Conservation (phyloP, 257 asterid genomes). For the Craterostigma plantagineum region DNA sequence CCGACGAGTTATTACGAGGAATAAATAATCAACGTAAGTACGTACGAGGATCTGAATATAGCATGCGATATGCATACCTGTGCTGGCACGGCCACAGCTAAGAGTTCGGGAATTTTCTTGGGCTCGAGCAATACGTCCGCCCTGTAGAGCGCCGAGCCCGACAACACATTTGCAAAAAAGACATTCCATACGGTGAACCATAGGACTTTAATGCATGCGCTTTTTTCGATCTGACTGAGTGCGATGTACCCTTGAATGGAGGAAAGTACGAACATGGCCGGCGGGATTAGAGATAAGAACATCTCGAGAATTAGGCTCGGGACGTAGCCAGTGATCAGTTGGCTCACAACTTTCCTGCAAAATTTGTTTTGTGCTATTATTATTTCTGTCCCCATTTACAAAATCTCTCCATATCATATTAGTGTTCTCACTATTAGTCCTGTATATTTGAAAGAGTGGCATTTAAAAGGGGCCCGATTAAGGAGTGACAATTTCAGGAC, state of each 20-base stretch:
- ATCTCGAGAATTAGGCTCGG: slow-evolving; percentile 82
- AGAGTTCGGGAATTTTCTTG: slow-evolving; percentile 50
- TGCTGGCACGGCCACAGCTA: slow-evolving; percentile 89
- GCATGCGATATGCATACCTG: slow-evolving; percentile 35
- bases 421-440: too few relatives aligned
- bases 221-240: slow-evolving; percentile 68
- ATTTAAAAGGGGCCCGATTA: too few relatives aligned
- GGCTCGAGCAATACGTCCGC: slow-evolving; percentile 61
- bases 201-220: slow-evolving; percentile 77
- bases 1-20: not conserved
- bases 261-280: slow-evolving; percentile 65
- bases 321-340: slow-evolving; percentile 84
- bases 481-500: too few relatives aligned
- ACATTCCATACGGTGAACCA: slow-evolving; percentile 88
- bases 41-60: not conserved
- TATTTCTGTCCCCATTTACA: too few relatives aligned
- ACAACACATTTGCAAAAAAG: slow-evolving; percentile 80
- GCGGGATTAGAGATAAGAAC: slow-evolving; percentile 55
- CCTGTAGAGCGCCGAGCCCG: slow-evolving; percentile 77
- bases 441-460: too few relatives aligned
- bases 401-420: too few relatives aligned
- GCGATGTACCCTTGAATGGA: slow-evolving; percentile 88
- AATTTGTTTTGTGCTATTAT: too few relatives aligned
- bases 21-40: too few relatives aligned
- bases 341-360: slow-evolving; percentile 60